Base-by-base conservation (phyloP, 805 yeast species). In the Middelhovenomyces tepae region DNA sequence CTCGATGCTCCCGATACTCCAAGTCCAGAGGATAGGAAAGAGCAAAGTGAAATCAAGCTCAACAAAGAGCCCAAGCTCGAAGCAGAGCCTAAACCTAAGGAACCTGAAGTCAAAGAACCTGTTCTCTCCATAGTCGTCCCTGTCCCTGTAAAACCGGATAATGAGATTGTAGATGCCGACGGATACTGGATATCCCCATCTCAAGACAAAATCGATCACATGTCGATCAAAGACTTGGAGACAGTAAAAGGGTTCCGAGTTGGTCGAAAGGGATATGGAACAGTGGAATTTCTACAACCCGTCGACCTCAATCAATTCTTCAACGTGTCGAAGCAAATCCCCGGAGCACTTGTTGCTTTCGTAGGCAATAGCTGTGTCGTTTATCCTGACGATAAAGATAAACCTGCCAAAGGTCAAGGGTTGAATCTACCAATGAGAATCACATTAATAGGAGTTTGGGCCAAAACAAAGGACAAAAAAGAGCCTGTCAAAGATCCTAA, bases 121-220 rank as follows among this genome's bases (percentile, higher is more conserved):
- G n/a, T 21, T 21, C 9, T 21, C 23, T 21, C n/a, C 37, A 28
- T 30, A 34, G 36, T 30, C 37, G 5, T 9, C 19, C 2, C 37
- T 29, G 17, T 10, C 26, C 22, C 25, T 28, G n/a, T 7, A 7
- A 14, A 24, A 19, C 15, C 53, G 1, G 69, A 63, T 28, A 65
- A 65, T 27, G 60, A 62, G 27, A 62, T 69, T 27, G 64, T 65
- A 18, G 73, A 78, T 32, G 76, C 75, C 9, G 72, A 80, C 31
- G 95, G 87, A 4, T 91, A 87, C 59, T 91, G 91, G 83, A 78
- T 77, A 34, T 72, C 82, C 4, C 98, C 98, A 11, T 64, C 85
- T 2, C 50, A 78, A 23, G 70, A 75, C 4, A 75, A 75, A 31
- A 60, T 91, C 33, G 67, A 70, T 35, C 57, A 64, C 11, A 65